Base-by-base conservation (phyloP, 2,329 filamentous ascomycete species). In the Fonsecaea monophora region DNA sequence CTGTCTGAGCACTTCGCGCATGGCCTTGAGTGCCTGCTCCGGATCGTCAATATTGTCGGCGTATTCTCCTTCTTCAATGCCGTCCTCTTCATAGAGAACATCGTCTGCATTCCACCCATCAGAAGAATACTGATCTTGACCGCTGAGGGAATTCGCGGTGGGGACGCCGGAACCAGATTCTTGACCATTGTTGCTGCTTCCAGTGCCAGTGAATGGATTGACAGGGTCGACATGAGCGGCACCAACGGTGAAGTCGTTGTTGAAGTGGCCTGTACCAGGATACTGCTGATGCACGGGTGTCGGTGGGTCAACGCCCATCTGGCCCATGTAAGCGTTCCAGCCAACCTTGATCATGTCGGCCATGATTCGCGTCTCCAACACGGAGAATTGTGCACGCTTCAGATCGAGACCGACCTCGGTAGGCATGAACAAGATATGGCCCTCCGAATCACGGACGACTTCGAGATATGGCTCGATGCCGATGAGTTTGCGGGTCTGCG, bases 321-420 rank as follows among this genome's bases (percentile, higher is more conserved):
- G 62, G 38, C 35, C 13, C 37, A 67, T 38, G 45, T 67, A 69
- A 37, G 18, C 54, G 6, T 56, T 15, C 70, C 70, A 71, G 18
- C 67, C 70, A 35, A 62, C 53, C 10, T 53, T 25, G 55, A 71
- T 60, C 38, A 70, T 37, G 12, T 61, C 25, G 7, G 45, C 32
- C 63, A 71, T 58, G 34, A 70, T 50, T 32, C 60, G 55, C 12
- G 40, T 40, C 48, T 71, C 70, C 53, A 68, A 32, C 4, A 40
- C 34, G n/a, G 66, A 61, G 38, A 68, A 67, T 4, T 61, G 58
- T 15, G 40, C 55, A 54, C 66, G 65, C 6, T 66, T 54, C 35
- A 69, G 37, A 9, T 70, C 18, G 7, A 54, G 30, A 15, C 67
- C 69, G 8, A 15, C 4, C 13, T 70, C 63, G 21, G 61, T 69